Conservation (phyloP, 345 rosid species). For the Dimocarpus longan region DNA sequence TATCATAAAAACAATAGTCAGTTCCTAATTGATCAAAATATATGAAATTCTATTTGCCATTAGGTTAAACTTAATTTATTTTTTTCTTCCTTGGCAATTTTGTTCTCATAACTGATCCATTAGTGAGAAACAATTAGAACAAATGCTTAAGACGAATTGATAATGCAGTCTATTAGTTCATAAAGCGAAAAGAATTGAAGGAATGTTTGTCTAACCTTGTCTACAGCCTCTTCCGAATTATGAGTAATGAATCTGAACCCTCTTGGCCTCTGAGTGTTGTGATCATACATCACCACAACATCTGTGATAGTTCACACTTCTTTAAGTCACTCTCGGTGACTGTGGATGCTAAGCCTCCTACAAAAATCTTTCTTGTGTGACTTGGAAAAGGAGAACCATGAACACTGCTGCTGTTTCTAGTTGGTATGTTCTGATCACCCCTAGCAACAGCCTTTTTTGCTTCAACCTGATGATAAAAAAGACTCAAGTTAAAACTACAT, state of each 20-base stretch:
- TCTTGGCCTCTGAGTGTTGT: slow-evolving; percentile 79
- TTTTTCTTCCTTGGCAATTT: background rate
- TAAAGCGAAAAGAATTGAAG: slow-evolving; percentile 2
- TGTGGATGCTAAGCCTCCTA: slow-evolving; percentile 81
- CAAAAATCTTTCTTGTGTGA: slow-evolving; percentile 73
- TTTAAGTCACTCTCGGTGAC: slow-evolving; percentile 75
- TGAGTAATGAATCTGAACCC: slow-evolving; percentile 80
- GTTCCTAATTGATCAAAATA: background rate
- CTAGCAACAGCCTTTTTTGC: too few relatives aligned
- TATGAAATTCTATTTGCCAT: background rate
- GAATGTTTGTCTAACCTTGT: slow-evolving; percentile 50
- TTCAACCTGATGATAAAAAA: too few relatives aligned
- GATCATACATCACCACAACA: slow-evolving; percentile 86
- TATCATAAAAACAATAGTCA: background rate
- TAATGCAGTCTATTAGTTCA: background rate
- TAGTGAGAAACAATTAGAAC: background rate
- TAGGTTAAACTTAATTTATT: background rate
- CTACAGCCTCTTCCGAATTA: slow-evolving; percentile 78
- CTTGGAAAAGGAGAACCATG: slow-evolving; percentile 72
- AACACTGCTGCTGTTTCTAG: slow-evolving; percentile 51
- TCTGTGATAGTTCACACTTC: slow-evolving; percentile 68
- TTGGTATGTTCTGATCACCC: slow-evolving; percentile 67
- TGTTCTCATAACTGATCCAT: background rate
- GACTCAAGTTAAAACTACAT: too few relatives aligned
- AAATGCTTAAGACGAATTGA: background rate